Evolutionary conservation across 2,329 filamentous ascomycete genomes (phyloP), one percentile per base, ranked within the genome.

Genomic region (Claviceps capensis): DNA sequence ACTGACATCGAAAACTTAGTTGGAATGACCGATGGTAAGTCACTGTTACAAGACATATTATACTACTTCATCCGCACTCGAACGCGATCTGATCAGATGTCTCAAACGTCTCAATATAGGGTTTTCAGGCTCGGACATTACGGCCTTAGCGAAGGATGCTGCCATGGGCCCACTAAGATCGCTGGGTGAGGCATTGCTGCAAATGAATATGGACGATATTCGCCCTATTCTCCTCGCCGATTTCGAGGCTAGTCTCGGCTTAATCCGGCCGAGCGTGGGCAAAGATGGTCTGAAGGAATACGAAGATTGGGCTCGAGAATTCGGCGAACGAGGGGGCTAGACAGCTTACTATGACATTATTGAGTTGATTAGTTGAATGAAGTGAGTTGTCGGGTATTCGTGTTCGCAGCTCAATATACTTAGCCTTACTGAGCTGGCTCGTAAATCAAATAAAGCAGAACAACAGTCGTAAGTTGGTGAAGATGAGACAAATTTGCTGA

Each of bases 81-180:
- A 42, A 38, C n/a, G 26, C n/a, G 43, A 48, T 36, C 52, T 53
- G 38, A 53, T 23, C 9, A 45, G n/a, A 23, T 47, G 46, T 60
- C 43, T 50, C 43, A 8, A 26, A 36, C 41, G 34, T 2, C 4
- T 22, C 23, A 26, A 26, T 38, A 13, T 52, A 96, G 90, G 89
- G n/a, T 98, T 95, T 69, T 96, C 89, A 8, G 93, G 93, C 45
- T 95, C 89, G 2, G 93, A 98, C 62, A 95, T 98, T 58, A 97
- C 93, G 22, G 90, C 93, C 1, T 74, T 98, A 8, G 93, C 93
- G 7, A 98, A 98, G 69, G 93, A 98, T 64, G 93, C 93, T 8
- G 93, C 93, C 2, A 98, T 98, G 93, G 91, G 93, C 0, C 93
- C 93, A 0, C 72, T 98, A 13, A 81, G 93, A 36, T 91, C 88